Evolutionary conservation across 2,329 filamentous ascomycete genomes (phyloP).

Genomic region (Fusarium paranaense): DNA sequence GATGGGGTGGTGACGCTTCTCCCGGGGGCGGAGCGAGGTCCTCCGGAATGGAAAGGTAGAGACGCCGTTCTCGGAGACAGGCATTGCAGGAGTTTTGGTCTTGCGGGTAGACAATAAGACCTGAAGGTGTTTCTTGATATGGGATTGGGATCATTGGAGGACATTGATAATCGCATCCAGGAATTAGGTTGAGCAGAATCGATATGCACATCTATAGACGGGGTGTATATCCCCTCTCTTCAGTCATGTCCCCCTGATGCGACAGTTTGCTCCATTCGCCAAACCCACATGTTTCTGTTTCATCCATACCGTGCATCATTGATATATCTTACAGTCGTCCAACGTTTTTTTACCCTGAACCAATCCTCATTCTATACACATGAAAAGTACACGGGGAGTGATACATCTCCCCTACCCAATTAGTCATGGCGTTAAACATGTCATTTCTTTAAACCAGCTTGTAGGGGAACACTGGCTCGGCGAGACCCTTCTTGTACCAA

Average conservation of each 20-base stretch:
- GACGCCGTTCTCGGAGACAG: slow-evolving; percentile 31
- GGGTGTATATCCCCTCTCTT: slow-evolving; percentile 6
- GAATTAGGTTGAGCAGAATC: slow-evolving; percentile 11
- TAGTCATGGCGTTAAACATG: background rate
- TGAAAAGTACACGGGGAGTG: background rate
- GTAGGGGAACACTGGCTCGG: slow-evolving; percentile 74
- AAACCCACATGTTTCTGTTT: slow-evolving; percentile 9
- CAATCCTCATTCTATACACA: background rate
- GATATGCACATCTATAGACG: slow-evolving; percentile 27
- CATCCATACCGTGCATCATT: background rate
- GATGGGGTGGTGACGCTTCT: slow-evolving; percentile 50
- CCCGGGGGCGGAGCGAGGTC: slow-evolving; percentile 41
- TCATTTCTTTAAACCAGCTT: slow-evolving; percentile 49
- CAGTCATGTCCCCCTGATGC: background rate
- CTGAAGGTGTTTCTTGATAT: slow-evolving; percentile 22
- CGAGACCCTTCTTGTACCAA: slow-evolving; percentile 83
- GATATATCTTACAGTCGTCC: slow-evolving; percentile 29
- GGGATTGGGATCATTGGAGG: slow-evolving; percentile 3
- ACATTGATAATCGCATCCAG: background rate
- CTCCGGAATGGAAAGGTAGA: slow-evolving; percentile 55
- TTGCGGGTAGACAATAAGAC: slow-evolving; percentile 20
- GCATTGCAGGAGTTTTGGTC: slow-evolving; percentile 46
- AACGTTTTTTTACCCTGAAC: background rate
- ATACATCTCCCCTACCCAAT: background rate
- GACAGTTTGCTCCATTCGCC: slow-evolving; percentile 20